A percentile compares a stretch with the other conserved stretches of the same genome.
These are phyloP conservation scores for Hypomontagnella submonticulosa DNA, from an alignment of 495 filamentous ascomycete species.

Conservation along the genomic window DNA sequence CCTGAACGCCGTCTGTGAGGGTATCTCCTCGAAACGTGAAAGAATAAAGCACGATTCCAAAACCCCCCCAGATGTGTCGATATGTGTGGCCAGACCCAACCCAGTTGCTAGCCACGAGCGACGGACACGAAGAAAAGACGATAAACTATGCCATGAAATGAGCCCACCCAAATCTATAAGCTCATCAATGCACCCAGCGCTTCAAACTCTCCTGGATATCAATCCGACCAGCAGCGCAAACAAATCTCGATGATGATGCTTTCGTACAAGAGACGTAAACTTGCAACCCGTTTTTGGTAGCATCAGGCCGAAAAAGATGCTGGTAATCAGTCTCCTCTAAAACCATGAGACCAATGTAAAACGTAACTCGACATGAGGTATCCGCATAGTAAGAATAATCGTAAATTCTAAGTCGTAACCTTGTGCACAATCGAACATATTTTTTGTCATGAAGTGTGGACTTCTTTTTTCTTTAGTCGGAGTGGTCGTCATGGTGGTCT, in stretches of 20 bases:
- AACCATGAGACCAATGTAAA: constrained; percentile 38
- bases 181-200: constrained; percentile 46
- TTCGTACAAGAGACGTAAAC: constrained; percentile 40
- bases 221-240: constrained; percentile 43
- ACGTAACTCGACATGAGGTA: constrained; percentile 42
- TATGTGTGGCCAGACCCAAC: constrained; percentile 39
- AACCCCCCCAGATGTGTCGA: constrained; percentile 38
- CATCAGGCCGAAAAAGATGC: constrained; percentile 39
- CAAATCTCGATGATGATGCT: constrained; percentile 35
- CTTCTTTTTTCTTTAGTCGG: constrained; percentile 49
- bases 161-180: constrained; percentile 49
- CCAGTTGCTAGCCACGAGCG: constrained; percentile 44
- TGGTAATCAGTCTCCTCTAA: constrained; percentile 43
- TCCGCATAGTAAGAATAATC: constrained; percentile 41
- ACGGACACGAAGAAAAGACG: constrained; percentile 45
- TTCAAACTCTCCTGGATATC: constrained; percentile 46
- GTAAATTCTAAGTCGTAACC: constrained; percentile 41
- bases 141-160: constrained; percentile 43
- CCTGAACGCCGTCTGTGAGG: constrained; percentile 50
- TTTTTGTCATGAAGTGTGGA: constrained; percentile 38
- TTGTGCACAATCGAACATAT: constrained; percentile 38
- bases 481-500: constrained; percentile 62
- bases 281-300: constrained; percentile 39
- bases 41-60: constrained; percentile 30
- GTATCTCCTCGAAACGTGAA: constrained; percentile 46